Conservation (phyloP, 331 rosid genomes). For the Malus hybrid region DNA sequence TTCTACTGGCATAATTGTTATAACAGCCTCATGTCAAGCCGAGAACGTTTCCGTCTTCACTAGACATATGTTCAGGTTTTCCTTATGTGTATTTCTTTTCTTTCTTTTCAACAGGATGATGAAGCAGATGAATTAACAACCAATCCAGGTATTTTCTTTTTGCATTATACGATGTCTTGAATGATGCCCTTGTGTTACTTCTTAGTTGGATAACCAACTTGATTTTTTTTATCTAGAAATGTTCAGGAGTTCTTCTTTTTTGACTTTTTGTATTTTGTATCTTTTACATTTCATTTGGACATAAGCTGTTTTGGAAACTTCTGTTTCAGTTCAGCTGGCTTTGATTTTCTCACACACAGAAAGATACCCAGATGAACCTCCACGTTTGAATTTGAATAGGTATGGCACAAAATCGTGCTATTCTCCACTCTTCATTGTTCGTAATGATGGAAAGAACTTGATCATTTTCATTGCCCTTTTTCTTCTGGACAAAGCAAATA, state of each 20-base stretch:
- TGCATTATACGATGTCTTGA: conserved; percentile 6
- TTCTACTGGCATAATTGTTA: not conserved
- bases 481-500: not conserved
- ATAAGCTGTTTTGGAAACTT: conserved; percentile 20
- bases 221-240: not conserved
- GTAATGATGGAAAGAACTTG: not conserved
- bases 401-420: not conserved
- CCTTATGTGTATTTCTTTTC: conserved; percentile 10
- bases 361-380: conserved; percentile 95
- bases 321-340: conserved; percentile 83
- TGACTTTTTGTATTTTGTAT: conserved; percentile 7
- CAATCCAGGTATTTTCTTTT: conserved; percentile 57
- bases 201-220: not conserved
- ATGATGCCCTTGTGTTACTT: conserved; percentile 13
- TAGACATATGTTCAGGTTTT: not conserved
- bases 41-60: not conserved
- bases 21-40: not conserved
- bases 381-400: conserved; percentile 85
- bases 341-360: conserved; percentile 86
- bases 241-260: not conserved
- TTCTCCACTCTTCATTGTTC: not conserved
- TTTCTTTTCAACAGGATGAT: conserved; percentile 62
- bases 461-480: not conserved
- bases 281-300: conserved; percentile 8
- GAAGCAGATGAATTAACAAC: conserved; percentile 49